Percentiles rank a stretch among this genome's conserved stretches.
Evolutionary conservation across 371 early-diverging fungal species (phyloP).

Genomic region (Lichtheimia ornata): DNA sequence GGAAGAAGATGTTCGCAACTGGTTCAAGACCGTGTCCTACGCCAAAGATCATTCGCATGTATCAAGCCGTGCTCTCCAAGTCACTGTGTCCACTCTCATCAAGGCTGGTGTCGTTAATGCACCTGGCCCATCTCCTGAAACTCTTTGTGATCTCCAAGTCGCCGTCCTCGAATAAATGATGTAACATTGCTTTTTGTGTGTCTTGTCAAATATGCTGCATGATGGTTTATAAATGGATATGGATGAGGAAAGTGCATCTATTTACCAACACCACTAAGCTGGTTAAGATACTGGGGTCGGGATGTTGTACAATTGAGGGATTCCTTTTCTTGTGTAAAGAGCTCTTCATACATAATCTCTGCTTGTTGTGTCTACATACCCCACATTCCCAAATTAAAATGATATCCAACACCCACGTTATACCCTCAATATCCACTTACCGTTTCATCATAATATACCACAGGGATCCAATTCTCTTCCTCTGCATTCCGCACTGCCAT

Average conservation of each 20-base stretch:
- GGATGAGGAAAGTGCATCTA: too few species aligned
- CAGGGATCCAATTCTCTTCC: constrained; percentile 77
- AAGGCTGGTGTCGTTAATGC: constrained; percentile 59
- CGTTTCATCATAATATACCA: constrained; percentile 66
- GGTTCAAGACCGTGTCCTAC: constrained; percentile 74
- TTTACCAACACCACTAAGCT: too few species aligned
- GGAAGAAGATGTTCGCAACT: constrained; percentile 66
- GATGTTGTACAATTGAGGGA: not conserved
- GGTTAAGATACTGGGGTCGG: too few species aligned
- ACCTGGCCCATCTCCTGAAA: constrained; percentile 25
- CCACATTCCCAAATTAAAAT: too few species aligned
- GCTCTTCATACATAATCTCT: constrained; percentile 6
- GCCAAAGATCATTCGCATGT: constrained; percentile 53
- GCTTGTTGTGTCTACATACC: not conserved
- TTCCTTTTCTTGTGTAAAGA: not conserved
- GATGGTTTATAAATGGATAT: too few species aligned
- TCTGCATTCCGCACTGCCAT: constrained; percentile 66
- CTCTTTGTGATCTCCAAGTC: constrained; percentile 15
- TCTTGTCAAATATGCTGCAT: too few species aligned
- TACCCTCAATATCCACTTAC: constrained; percentile 32
- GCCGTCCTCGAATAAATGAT: not conserved
- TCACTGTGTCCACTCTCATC: constrained; percentile 52
- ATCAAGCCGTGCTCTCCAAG: constrained; percentile 46
- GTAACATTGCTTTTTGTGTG: too few species aligned
- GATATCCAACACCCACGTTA: too few species aligned